These are phyloP conservation scores for Peltaster fructicola DNA, from an alignment of 2,329 filamentous ascomycete species.

Conservation along the genomic window DNA sequence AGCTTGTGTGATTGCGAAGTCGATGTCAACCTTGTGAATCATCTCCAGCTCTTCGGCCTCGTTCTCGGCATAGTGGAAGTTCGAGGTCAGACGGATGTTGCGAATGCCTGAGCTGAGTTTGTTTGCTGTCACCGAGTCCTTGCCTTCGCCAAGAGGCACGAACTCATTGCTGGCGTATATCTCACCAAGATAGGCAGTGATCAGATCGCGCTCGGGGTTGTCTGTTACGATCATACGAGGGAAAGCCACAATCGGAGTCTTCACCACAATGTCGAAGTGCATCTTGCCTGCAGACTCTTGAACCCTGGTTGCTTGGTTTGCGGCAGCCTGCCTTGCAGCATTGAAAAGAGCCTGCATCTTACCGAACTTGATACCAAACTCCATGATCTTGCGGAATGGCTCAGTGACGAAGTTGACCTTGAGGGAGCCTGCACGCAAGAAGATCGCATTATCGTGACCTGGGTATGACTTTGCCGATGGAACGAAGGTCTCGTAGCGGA, in stretches of 20 bases:
- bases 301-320: slow-evolving; percentile 81
- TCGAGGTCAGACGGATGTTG: slow-evolving; percentile 78
- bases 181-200: slow-evolving; percentile 89
- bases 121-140: slow-evolving; percentile 60
- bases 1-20: slow-evolving; percentile 79
- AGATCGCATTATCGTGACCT: slow-evolving; percentile 86
- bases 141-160: slow-evolving; percentile 60
- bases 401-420: slow-evolving; percentile 96
- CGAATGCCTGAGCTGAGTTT: slow-evolving; percentile 80
- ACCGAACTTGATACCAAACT: slow-evolving; percentile 95
- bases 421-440: slow-evolving; percentile 78
- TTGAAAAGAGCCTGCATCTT: slow-evolving; percentile 99
- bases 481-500: slow-evolving; percentile 94
- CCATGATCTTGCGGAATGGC: slow-evolving; percentile 93
- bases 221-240: slow-evolving; percentile 59
- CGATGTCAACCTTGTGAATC: slow-evolving; percentile 90
- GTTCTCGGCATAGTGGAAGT: slow-evolving; percentile 61
- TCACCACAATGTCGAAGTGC: slow-evolving; percentile 84
- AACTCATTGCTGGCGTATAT: slow-evolving; percentile 96
- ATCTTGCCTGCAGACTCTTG: slow-evolving; percentile 81
- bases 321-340: slow-evolving; percentile 81
- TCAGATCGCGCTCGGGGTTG: slow-evolving; percentile 53
- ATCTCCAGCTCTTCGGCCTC: slow-evolving; percentile 76
- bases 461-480: slow-evolving; percentile 59
- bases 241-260: slow-evolving; percentile 92